phyloP scores from a whole-genome alignment of 1,139 yeast genomes.

The Nadsonia starkeyi-henricii region DNA sequence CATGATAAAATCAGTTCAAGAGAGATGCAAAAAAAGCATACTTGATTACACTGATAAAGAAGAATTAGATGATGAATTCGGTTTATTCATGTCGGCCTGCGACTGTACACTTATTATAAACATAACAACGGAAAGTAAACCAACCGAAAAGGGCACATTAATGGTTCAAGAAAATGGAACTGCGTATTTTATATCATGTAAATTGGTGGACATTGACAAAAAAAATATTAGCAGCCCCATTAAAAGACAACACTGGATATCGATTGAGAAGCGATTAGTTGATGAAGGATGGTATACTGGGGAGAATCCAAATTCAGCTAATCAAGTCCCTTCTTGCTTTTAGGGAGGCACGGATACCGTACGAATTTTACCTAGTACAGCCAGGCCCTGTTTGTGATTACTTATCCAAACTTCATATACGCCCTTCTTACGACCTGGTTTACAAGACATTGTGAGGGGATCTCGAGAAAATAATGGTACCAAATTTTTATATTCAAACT shows the following conservation, averaged over 20 bases:
- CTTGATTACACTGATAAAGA: neutral
- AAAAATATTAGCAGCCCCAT: neutral
- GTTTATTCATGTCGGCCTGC: neutral
- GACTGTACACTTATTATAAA: neutral
- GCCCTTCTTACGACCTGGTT: conserved; percentile 12
- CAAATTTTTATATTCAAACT: conserved; percentile 36
- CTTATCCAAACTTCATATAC: conserved; percentile 21
- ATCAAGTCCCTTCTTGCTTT: neutral
- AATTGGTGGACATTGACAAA: conserved; percentile 3
- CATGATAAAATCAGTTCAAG: neutral
- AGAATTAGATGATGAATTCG: neutral
- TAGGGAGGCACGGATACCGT: neutral
- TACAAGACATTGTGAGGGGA: conserved; percentile 17
- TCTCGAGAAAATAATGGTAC: conserved; percentile 33
- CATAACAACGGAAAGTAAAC: neutral
- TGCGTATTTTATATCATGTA: neutral
- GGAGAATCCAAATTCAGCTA: neutral
- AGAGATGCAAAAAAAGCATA: neutral
- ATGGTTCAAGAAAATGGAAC: conserved; percentile 1
- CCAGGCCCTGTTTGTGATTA: conserved; percentile 17
- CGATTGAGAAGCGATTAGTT: conserved; percentile 2
- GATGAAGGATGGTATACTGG: conserved; percentile 1
- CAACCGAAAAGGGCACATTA: conserved; percentile 2
- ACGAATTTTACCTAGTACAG: conserved; percentile 13
- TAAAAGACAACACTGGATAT: conserved; percentile 3